These are phyloP conservation scores for Nigrospora oryzae DNA, from an alignment of 2,329 filamentous ascomycete genomes.

Conservation along the genomic window DNA sequence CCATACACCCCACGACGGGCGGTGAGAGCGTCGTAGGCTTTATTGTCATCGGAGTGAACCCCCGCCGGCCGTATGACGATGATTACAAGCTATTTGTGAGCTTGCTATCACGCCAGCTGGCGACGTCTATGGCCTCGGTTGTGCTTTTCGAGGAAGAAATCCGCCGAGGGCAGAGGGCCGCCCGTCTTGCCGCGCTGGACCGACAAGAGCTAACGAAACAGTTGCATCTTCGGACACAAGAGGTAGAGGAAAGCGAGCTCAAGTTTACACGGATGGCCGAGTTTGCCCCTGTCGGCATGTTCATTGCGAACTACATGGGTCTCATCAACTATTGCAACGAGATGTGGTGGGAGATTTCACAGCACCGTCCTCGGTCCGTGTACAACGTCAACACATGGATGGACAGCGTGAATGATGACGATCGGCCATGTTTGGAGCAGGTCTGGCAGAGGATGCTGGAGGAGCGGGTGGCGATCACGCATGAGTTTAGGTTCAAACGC, in stretches of 20 bases:
- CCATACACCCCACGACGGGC: conserved; percentile 65
- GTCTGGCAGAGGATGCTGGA: conserved; percentile 56
- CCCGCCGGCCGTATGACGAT: conserved; percentile 68
- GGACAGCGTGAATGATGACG: conserved; percentile 60
- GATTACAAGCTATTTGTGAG: conserved; percentile 75
- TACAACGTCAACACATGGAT: conserved; percentile 61
- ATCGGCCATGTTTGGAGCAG: conserved; percentile 46
- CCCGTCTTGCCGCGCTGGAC: conserved; percentile 66
- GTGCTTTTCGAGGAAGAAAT: conserved; percentile 81
- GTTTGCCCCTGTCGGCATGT: conserved; percentile 76
- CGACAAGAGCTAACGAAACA: conserved; percentile 71
- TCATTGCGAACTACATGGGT: conserved; percentile 67
- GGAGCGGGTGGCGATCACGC: conserved; percentile 55
- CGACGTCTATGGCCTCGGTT: conserved; percentile 72
- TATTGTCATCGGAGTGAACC: conserved; percentile 70
- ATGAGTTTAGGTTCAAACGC: conserved; percentile 69
- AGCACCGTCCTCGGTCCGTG: conserved; percentile 47
- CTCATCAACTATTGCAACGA: conserved; percentile 75
- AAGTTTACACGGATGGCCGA: conserved; percentile 80
- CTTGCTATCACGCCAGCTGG: conserved; percentile 65
- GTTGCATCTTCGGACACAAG: conserved; percentile 55
- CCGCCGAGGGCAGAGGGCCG: conserved; percentile 62
- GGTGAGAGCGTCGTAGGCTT: conserved; percentile 70
- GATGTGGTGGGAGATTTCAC: conserved; percentile 65
- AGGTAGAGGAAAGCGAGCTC: conserved; percentile 61